A percentile compares a stretch with the other conserved stretches of the same genome.
Conservation (phyloP, 2,329 filamentous ascomycete species). For the Didymellaceae sp. region DNA sequence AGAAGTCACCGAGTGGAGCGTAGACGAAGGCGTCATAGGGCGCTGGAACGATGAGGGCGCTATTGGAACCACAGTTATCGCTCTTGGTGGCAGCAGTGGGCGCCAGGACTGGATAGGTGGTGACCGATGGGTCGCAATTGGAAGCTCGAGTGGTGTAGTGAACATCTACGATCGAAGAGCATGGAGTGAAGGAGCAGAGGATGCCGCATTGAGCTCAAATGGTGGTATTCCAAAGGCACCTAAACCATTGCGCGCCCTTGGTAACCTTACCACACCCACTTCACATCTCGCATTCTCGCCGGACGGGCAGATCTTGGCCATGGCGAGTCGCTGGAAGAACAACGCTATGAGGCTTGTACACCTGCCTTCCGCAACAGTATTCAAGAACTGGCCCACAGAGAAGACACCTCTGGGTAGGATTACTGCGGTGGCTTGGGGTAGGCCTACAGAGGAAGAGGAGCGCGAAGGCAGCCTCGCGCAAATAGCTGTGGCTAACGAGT, state of each 20-base stretch:
- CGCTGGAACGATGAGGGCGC: constrained; percentile 91
- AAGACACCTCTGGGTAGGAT: constrained; percentile 88
- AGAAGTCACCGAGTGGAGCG: constrained; percentile 87
- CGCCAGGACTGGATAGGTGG: constrained; percentile 69
- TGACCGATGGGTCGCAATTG: constrained; percentile 88
- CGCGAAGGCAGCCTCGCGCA: constrained; percentile 66
- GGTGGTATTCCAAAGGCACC: constrained; percentile 69
- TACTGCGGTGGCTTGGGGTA: constrained; percentile 61
- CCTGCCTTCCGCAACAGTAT: constrained; percentile 89
- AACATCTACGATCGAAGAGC: constrained; percentile 88
- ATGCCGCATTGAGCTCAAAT: constrained; percentile 36
- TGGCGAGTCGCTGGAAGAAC: constrained; percentile 85
- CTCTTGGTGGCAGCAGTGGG: constrained; percentile 74
- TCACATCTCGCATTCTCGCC: constrained; percentile 81
- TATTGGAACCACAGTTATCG: constrained; percentile 81
- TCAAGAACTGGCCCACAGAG: constrained; percentile 94
- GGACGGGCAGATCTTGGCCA: constrained; percentile 87
- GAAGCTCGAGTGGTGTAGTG: constrained; percentile 84
- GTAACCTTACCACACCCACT: constrained; percentile 86
- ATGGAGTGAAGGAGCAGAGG: constrained; percentile 57
- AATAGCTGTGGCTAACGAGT: constrained; percentile 86
- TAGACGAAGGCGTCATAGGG: constrained; percentile 73
- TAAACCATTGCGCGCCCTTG: constrained; percentile 74
- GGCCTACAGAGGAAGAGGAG: constrained; percentile 56
- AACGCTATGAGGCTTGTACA: constrained; percentile 89